These are phyloP conservation scores for Isoetes taiwanensis DNA, from an alignment of 75 land plant species.

Conservation along the genomic window DNA sequence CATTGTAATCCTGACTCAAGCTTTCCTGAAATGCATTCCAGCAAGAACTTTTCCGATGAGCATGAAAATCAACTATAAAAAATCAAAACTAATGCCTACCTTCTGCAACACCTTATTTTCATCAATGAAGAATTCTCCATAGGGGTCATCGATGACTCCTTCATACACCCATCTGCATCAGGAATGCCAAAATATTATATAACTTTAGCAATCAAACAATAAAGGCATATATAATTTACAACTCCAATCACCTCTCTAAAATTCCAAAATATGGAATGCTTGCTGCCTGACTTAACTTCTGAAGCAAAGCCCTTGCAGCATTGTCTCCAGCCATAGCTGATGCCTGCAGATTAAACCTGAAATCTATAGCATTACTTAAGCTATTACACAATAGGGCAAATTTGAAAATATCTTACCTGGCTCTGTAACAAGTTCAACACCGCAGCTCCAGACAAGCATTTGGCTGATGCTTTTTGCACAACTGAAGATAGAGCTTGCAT, in stretches of 20 bases:
- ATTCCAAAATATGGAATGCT: constrained; percentile 80
- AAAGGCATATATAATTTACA: neutral
- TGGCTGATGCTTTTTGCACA: constrained; percentile 48
- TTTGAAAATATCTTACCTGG: constrained; percentile 73
- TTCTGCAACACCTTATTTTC: constrained; percentile 85
- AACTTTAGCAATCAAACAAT: neutral
- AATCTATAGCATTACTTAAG: neutral
- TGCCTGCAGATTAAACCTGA: constrained; percentile 37
- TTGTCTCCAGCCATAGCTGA: constrained; percentile 96
- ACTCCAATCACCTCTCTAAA: constrained; percentile 53
- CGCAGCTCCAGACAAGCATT: constrained; percentile 53
- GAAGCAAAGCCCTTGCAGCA: constrained; percentile 83
- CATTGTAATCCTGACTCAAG: constrained; percentile 82
- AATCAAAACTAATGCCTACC: constrained; percentile 35
- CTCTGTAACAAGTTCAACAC: constrained; percentile 79
- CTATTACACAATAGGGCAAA: too few species aligned
- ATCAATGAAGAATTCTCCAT: constrained; percentile 92
- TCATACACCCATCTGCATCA: constrained; percentile 82
- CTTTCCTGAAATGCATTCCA: constrained; percentile 48
- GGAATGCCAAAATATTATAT: neutral
- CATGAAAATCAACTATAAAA: neutral
- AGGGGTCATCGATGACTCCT: constrained; percentile 95
- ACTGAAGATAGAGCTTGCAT: constrained; percentile 71
- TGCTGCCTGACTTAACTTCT: constrained; percentile 77
- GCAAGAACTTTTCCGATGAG: neutral